These are phyloP conservation scores for Angomonas deanei DNA, from an alignment of 208 protist species.

Conservation along the genomic window DNA sequence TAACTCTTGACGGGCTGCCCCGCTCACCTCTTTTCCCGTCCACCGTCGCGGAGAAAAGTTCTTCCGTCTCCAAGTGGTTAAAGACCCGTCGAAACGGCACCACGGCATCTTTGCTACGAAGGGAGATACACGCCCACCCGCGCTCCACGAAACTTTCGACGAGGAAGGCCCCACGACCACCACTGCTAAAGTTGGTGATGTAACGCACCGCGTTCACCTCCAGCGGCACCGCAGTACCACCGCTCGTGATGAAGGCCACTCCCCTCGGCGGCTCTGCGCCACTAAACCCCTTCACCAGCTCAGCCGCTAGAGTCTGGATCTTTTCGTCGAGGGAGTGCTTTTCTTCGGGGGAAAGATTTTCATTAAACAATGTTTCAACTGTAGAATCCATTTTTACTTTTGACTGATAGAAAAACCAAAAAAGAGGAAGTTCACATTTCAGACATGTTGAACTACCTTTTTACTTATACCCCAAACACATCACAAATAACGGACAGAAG, in stretches of 20 bases:
- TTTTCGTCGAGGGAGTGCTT: slow-evolving; percentile 24
- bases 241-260: slow-evolving; percentile 74
- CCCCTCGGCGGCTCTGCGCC: slow-evolving; percentile 23
- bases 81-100: slow-evolving; percentile 56
- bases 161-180: slow-evolving; percentile 64
- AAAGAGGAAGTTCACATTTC: background rate
- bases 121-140: slow-evolving; percentile 67
- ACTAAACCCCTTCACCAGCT: slow-evolving; percentile 20
- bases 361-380: slow-evolving; percentile 42
- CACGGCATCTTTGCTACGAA: slow-evolving; percentile 47
- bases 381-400: slow-evolving; percentile 14
- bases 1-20: slow-evolving; percentile 8
- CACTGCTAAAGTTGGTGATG: slow-evolving; percentile 82
- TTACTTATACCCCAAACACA: too few relatives aligned
- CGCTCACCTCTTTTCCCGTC: background rate
- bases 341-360: slow-evolving; percentile 33
- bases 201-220: slow-evolving; percentile 84
- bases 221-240: slow-evolving; percentile 69
- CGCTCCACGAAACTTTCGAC: slow-evolving; percentile 54
- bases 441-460: too few relatives aligned
- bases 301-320: slow-evolving; percentile 17
- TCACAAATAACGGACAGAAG: background rate
- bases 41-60: slow-evolving; percentile 32
- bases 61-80: slow-evolving; percentile 31
- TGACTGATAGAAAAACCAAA: background rate